Percentiles rank a stretch among this genome's conserved stretches.
phyloP scores from a whole-genome alignment of 2,329 filamentous ascomycete genomes.

The Stagonosporopsis tanaceti region DNA sequence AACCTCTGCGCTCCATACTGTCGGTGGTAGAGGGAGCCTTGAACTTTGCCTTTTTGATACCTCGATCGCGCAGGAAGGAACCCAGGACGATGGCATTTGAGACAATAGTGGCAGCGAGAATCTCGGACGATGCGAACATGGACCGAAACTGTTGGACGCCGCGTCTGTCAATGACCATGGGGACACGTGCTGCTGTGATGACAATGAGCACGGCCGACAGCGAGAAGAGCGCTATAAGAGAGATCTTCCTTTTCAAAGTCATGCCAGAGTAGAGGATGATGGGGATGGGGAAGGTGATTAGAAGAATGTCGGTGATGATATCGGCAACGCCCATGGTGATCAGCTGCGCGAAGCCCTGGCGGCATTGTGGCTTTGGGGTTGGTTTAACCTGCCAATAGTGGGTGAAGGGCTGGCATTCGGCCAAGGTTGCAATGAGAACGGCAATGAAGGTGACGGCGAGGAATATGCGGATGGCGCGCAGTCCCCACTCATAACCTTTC shows the following conservation, averaged over 20 bases:
- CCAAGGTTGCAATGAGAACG: constrained; percentile 80
- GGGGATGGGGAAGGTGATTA: constrained; percentile 88
- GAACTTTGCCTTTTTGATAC: constrained; percentile 86
- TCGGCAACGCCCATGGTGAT: constrained; percentile 91
- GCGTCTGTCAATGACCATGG: constrained; percentile 72
- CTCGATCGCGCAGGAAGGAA: constrained; percentile 89
- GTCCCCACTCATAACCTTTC: constrained; percentile 73
- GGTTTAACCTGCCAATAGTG: constrained; percentile 69
- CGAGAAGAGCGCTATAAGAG: constrained; percentile 82
- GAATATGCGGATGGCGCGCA: constrained; percentile 77
- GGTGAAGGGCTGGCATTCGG: constrained; percentile 74
- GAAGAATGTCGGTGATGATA: constrained; percentile 84
- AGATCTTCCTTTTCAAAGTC: constrained; percentile 77
- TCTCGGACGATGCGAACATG: constrained; percentile 86
- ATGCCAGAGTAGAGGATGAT: constrained; percentile 84
- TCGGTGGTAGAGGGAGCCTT: constrained; percentile 64
- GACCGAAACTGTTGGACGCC: constrained; percentile 88
- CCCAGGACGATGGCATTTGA: constrained; percentile 91
- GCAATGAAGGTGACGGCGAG: constrained; percentile 80
- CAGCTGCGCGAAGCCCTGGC: constrained; percentile 85
- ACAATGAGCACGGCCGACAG: constrained; percentile 81
- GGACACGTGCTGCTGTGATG: constrained; percentile 83
- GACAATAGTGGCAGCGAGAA: constrained; percentile 85
- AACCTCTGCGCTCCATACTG: constrained; percentile 63
- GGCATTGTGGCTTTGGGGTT: constrained; percentile 84